Conservation (phyloP, 2,329 filamentous ascomycete genomes). For the Paraphoma chrysanthemicola region DNA sequence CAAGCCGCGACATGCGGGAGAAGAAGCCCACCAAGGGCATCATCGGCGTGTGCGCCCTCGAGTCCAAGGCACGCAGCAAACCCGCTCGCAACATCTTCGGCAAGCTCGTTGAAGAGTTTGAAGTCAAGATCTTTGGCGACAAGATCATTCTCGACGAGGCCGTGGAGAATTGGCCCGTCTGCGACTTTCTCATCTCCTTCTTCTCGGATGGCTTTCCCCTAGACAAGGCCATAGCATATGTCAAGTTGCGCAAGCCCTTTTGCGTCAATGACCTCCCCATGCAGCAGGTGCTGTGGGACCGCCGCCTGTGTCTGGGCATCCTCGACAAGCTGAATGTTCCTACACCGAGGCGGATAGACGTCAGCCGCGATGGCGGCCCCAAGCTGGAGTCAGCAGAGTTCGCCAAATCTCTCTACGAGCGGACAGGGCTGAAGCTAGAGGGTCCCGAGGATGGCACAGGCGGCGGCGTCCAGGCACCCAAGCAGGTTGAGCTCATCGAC, state of each 20-base stretch:
- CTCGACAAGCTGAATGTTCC: slow-evolving; percentile 89
- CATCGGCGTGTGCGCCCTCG: slow-evolving; percentile 94
- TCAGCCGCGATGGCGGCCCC: slow-evolving; percentile 92
- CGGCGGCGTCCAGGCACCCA: slow-evolving; percentile 62
- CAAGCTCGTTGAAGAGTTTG: slow-evolving; percentile 89
- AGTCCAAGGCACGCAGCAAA: slow-evolving; percentile 95
- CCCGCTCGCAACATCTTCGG: slow-evolving; percentile 96
- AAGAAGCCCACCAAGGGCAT: slow-evolving; percentile 61
- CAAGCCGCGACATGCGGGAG: slow-evolving; percentile 66
- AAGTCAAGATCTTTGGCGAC: slow-evolving; percentile 97
- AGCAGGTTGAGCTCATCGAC: slow-evolving; percentile 84
- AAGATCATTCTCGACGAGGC: slow-evolving; percentile 98
- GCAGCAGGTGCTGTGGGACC: slow-evolving; percentile 97
- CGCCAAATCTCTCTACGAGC: slow-evolving; percentile 77
- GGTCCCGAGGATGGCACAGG: slow-evolving; percentile 73
- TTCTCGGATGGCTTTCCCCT: slow-evolving; percentile 97
- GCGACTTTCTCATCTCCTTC: slow-evolving; percentile 96
- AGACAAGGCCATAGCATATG: slow-evolving; percentile 96
- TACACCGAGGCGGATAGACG: slow-evolving; percentile 86
- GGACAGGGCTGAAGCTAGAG: slow-evolving; percentile 78
- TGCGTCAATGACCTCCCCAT: slow-evolving; percentile 97
- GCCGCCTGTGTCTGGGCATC: slow-evolving; percentile 85
- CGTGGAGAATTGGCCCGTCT: slow-evolving; percentile 94
- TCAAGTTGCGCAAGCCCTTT: slow-evolving; percentile 90
- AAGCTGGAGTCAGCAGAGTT: slow-evolving; percentile 78